Evolutionary conservation across 257 asterid genomes (phyloP).

Genomic region (Fraxinus pennsylvanica): DNA sequence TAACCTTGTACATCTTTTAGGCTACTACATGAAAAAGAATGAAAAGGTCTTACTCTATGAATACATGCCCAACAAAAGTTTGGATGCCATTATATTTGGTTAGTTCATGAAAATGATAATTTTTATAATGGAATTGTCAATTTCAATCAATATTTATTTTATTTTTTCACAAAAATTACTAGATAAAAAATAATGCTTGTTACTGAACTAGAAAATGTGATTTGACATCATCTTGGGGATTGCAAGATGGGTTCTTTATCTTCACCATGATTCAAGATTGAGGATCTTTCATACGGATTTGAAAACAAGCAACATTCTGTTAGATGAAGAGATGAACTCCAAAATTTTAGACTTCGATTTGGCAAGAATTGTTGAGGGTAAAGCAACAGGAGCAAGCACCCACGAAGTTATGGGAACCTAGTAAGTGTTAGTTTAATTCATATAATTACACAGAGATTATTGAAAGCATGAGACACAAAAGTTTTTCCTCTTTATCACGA

Average conservation of each 20-base stretch:
- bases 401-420: background rate
- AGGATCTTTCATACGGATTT: background rate
- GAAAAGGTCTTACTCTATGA: constrained; percentile 46
- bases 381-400: background rate
- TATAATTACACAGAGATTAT: no score
- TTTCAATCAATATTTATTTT: background rate
- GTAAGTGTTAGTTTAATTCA: no score
- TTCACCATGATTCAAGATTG: constrained; percentile 13
- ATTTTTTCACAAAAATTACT: background rate
- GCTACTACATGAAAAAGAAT: constrained; percentile 46
- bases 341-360: constrained; percentile 18
- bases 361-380: constrained; percentile 3
- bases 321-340: constrained; percentile 17
- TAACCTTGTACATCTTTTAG: constrained; percentile 53
- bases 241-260: background rate
- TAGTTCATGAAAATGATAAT: background rate
- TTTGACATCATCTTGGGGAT: constrained; percentile 14
- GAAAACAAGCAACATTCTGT: background rate
- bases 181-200: background rate
- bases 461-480: no score
- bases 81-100: constrained; percentile 5
- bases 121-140: background rate
- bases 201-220: background rate
- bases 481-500: no score
- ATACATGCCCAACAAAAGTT: constrained; percentile 27